Base-by-base conservation (phyloP, 129 eudicot genomes). In the Escallonia rubra region DNA sequence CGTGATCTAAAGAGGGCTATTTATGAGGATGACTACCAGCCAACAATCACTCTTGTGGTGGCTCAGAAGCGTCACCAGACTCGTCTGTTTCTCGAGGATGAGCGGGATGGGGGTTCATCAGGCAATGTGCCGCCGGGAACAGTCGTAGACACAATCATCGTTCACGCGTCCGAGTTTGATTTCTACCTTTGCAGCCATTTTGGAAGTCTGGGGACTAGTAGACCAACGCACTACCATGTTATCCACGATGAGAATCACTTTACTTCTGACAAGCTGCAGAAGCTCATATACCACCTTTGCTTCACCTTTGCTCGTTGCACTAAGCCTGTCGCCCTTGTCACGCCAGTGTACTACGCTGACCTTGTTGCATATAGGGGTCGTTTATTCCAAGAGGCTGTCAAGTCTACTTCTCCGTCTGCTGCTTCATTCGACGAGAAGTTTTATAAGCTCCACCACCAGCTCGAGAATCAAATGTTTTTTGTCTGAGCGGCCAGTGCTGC, bases 21-120 rank as follows among this genome's bases (percentile, higher is more conserved):
- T 9, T 91, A 34, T 81, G 81, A 79, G 0, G 66, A 48, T 10
- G 1, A 38, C 10, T 91, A 91, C 56, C 61, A 65, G 10, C 97
- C 97, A 6, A 13, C 46, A 3, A 73, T 91, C 47, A 91, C 97
- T 9, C 74, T 83, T 10, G 75, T 91, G 9, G 87, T 91, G 59
- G 97, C 88, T 2, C 94, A 81, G 15, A 91, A 91, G 66, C 77
- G 96, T 0, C 96, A 91, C 68, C 90, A 78, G 1, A 88, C 96
- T 12, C 85, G 94, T 4, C 48, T 91, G 10, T 88, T 91, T 57
- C 66, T 63, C 4, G 79, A 76, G 48, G 67, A 71, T 41, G 69
- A 64, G 57, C 58, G 43, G 3, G 77, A 71, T 41, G 77, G 58
- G 39, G 66, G 65, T 10, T 57, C 55, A 7, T 23, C 34, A 23